Evolutionary conservation across 768 basidiomycete genomes (phyloP).

Genomic region (Lactarius hengduanensis): DNA sequence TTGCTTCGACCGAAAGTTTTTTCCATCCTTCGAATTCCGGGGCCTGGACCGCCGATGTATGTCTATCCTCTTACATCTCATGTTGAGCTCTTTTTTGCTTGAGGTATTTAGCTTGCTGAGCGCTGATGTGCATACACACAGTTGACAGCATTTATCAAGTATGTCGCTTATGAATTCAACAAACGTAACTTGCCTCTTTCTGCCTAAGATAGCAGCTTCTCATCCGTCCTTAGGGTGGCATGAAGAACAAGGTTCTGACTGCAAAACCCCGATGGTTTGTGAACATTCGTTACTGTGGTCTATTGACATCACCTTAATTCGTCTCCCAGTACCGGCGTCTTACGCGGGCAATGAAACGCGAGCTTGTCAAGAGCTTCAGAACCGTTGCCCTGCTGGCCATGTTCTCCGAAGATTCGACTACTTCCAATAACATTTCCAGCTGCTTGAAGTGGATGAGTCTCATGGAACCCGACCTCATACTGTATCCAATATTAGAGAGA

Average conservation of each 20-base stretch:
- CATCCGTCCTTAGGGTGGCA: constrained; percentile 55
- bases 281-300: not conserved
- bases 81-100: constrained; percentile 1
- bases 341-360: constrained; percentile 74
- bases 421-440: constrained; percentile 72
- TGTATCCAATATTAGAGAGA: constrained; percentile 78
- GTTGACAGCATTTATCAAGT: constrained; percentile 85
- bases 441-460: constrained; percentile 79
- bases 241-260: constrained; percentile 71
- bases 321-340: constrained; percentile 62
- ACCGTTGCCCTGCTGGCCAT: constrained; percentile 86
- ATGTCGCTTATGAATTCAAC: constrained; percentile 80
- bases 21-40: constrained; percentile 91
- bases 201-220: constrained; percentile 7
- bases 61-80: constrained; percentile 32
- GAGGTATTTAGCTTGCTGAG: constrained; percentile 6
- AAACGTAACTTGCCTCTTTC: constrained; percentile 48
- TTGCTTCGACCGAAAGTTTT: constrained; percentile 86
- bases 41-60: constrained; percentile 72
- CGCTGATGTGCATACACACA: constrained; percentile 33
- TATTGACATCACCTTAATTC: constrained; percentile 8
- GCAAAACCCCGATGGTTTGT: constrained; percentile 71
- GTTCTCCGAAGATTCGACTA: constrained; percentile 80
- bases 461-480: constrained; percentile 83
- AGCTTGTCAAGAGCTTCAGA: constrained; percentile 78